Percentiles rank a stretch among this genome's conserved stretches.
These are phyloP conservation scores for Mortierella sp. DNA, from an alignment of 371 early-diverging fungal species.

Conservation along the genomic window DNA sequence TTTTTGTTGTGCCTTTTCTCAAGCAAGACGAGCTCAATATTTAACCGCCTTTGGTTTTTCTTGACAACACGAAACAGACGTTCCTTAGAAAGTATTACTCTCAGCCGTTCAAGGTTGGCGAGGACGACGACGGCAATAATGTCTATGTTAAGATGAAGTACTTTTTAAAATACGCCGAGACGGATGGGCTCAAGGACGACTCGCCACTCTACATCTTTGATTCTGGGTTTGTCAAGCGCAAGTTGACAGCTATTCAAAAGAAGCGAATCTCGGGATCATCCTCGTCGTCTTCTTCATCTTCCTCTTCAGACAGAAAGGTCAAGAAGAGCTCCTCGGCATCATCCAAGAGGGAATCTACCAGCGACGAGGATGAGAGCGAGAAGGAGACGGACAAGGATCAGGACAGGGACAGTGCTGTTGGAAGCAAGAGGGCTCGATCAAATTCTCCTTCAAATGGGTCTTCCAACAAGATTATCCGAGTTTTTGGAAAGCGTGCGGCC, in stretches of 20 bases:
- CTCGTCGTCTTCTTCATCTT: constrained; percentile 46
- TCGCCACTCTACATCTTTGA: constrained; percentile 91
- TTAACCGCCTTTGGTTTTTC: too few relatives aligned
- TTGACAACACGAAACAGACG: constrained; percentile 63
- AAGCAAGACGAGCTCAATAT: too few relatives aligned
- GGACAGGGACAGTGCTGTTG: constrained; percentile 28
- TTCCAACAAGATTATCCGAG: constrained; percentile 36
- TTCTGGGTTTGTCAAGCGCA: constrained; percentile 67
- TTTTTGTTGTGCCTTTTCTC: background rate
- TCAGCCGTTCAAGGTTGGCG: constrained; percentile 84
- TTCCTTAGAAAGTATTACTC: constrained; percentile 67
- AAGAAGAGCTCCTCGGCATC: constrained; percentile 1
- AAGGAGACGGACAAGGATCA: constrained; percentile 16
- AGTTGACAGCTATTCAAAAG: constrained; percentile 46
- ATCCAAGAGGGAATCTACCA: constrained; percentile 6
- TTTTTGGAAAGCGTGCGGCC: constrained; percentile 40
- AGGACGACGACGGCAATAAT: constrained; percentile 82
- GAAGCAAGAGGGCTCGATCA: constrained; percentile 46
- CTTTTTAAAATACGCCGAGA: constrained; percentile 71
- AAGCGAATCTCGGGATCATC: constrained; percentile 49
- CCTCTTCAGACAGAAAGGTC: constrained; percentile 31
- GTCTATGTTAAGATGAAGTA: constrained; percentile 83
- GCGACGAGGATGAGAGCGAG: constrained; percentile 17
- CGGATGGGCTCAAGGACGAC: constrained; percentile 76
- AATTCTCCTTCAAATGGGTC: constrained; percentile 23